Conservation (phyloP, 2,329 filamentous ascomycete genomes). For the Fusarium hostae region DNA sequence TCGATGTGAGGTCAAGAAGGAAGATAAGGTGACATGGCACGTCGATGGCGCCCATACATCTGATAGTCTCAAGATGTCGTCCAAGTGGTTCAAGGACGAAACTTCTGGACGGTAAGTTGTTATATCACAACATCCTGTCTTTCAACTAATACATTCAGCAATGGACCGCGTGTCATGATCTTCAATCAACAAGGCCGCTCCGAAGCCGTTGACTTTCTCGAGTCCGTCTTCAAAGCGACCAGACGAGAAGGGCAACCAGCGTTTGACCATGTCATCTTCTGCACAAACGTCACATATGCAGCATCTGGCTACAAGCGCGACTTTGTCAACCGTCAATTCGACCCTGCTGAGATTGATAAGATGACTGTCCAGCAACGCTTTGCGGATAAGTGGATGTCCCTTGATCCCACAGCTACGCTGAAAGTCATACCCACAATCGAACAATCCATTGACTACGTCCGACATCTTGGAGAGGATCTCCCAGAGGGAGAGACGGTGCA, state of each 20-base stretch:
- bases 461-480: slow-evolving; percentile 49
- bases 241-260: slow-evolving; percentile 45
- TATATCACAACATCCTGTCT: not conserved
- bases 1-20: slow-evolving; percentile 73
- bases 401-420: slow-evolving; percentile 60
- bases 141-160: slow-evolving; percentile 31
- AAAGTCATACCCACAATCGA: slow-evolving; percentile 64
- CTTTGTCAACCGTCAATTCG: slow-evolving; percentile 66
- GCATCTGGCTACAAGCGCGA: slow-evolving; percentile 64
- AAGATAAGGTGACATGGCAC: slow-evolving; percentile 77
- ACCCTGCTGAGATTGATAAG: slow-evolving; percentile 62
- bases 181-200: slow-evolving; percentile 85
- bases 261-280: slow-evolving; percentile 84
- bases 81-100: slow-evolving; percentile 79
- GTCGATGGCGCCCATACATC: slow-evolving; percentile 94
- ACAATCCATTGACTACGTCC: slow-evolving; percentile 62
- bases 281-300: slow-evolving; percentile 75
- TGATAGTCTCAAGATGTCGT: slow-evolving; percentile 86
- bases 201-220: slow-evolving; percentile 65
- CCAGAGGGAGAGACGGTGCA: slow-evolving; percentile 53
- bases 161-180: slow-evolving; percentile 68
- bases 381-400: slow-evolving; percentile 60
- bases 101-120: slow-evolving; percentile 49
- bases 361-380: slow-evolving; percentile 65
- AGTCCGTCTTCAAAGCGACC: slow-evolving; percentile 55